Evolutionary conservation across 331 rosid genomes (phyloP), one percentile per base, ranked within the genome.

Genomic region (Acacia pycnantha): DNA sequence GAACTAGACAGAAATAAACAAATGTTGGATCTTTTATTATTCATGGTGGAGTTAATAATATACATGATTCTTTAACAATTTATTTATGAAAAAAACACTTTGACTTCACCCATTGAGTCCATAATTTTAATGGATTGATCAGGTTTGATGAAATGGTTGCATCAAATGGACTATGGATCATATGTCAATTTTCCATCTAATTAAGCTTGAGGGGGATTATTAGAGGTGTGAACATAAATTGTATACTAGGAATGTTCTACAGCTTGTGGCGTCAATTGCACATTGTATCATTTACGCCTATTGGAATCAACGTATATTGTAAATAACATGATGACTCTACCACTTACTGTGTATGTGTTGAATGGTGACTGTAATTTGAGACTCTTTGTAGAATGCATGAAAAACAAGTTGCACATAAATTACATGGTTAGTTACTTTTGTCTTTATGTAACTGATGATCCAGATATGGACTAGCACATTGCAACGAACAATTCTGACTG

Each of bases 401-500:
- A 40, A 35, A 71, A 80, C 77, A 44, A 58, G 58, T 11, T 41
- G 56, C 51, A 50, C 54, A 62, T 65, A 24, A 62, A 48, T 62
- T 70, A 37, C 65, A 79, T 69, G 79, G 11, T 79, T 73, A 79
- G 74, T 84, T 86, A 47, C 31, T 72, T 64, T 65, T 79, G 58
- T 76, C 13, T n/a, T 22, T 76, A 48, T 71, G 83, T 83, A 29
- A 65, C 51, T 61, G 86, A 80, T 76, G 81, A 24, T 72, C 75
- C 81, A 96, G 99, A 96, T 96, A 86, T 96, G 99, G 99, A 96
- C 99, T 72, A 96, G 99, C 91, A 96, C 99, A 2, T 88, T 96
- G 88, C 95, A 96, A 89, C 94, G 99, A 79, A 86, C 99, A 81
- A 96, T 93, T 87, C 82, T 96, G 74, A 96, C 99, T 8, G 99